These are phyloP conservation scores for Porphyrellus sp. DNA, from an alignment of 1,284 basidiomycete genomes.

Conservation along the genomic window DNA sequence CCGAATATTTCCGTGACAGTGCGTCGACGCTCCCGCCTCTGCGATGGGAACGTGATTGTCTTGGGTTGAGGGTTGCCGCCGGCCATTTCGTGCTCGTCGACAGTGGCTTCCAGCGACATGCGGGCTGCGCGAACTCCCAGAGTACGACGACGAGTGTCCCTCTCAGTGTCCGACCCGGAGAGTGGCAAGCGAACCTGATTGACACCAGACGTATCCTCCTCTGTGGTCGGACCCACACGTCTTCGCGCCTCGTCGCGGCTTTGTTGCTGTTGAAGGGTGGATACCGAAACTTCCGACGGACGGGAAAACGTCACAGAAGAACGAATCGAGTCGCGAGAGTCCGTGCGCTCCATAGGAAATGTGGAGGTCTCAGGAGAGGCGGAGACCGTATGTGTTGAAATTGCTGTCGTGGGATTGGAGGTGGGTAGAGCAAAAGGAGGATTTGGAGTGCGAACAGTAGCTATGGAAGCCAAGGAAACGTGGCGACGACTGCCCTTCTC, in stretches of 20 bases:
- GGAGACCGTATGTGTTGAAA: constrained; percentile 64
- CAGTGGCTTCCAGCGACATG: constrained; percentile 43
- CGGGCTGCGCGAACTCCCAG: constrained; percentile 40
- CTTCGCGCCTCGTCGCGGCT: constrained; percentile 42
- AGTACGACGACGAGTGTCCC: constrained; percentile 43
- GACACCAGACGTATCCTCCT: constrained; percentile 28
- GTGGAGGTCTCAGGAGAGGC: constrained; percentile 40
- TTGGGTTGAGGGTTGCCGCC: constrained; percentile 32
- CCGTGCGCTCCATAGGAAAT: constrained; percentile 43
- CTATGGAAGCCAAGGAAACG: constrained; percentile 46
- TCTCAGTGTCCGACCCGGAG: constrained; percentile 57
- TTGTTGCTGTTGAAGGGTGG: constrained; percentile 52
- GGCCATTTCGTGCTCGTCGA: constrained; percentile 33
- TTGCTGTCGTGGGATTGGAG: constrained; percentile 61
- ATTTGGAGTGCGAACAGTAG: constrained; percentile 50
- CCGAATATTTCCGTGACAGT: constrained; percentile 51
- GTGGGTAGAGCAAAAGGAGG: constrained; percentile 47
- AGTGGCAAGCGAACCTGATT: constrained; percentile 33
- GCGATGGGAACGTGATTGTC: constrained; percentile 37
- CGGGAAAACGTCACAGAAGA: constrained; percentile 59
- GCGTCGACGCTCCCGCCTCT: constrained; percentile 43
- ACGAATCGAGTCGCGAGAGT: constrained; percentile 44
- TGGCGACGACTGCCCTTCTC: constrained; percentile 43
- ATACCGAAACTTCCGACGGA: constrained; percentile 53
- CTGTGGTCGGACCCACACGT: constrained; percentile 33